Conservation (phyloP, 257 asterid genomes). For the Coffea canephora region DNA sequence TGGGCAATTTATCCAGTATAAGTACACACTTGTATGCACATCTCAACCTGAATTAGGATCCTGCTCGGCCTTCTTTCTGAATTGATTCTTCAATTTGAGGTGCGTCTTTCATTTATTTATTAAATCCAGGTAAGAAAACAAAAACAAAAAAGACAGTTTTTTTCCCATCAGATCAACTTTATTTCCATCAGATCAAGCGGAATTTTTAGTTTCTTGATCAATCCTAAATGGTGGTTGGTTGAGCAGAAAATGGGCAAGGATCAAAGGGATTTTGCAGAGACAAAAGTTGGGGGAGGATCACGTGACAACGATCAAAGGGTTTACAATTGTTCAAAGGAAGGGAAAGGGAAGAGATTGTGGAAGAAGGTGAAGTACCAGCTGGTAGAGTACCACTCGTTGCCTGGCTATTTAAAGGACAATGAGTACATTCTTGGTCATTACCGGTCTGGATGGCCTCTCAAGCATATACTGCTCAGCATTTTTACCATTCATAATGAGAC, state of each 20-base stretch:
- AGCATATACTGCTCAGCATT: slow-evolving; percentile 73
- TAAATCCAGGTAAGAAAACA: not conserved
- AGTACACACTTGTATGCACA: not conserved
- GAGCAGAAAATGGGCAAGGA: slow-evolving; percentile 51
- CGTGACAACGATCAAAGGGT: slow-evolving; percentile 27
- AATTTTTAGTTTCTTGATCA: not conserved
- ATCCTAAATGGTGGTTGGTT: slow-evolving; percentile 10
- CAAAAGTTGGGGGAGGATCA: slow-evolving; percentile 26
- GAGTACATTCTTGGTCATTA: slow-evolving; percentile 78
- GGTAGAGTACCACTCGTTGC: slow-evolving; percentile 92
- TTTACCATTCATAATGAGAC: slow-evolving; percentile 94
- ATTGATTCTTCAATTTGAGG: slow-evolving; percentile 1
- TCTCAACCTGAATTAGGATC: not conserved
- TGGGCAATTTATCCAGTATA: not conserved
- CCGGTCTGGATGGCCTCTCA: slow-evolving; percentile 90
- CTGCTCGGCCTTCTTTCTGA: not conserved
- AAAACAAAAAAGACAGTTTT: not conserved
- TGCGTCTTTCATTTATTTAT: not conserved
- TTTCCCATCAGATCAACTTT: too few species aligned
- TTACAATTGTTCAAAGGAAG: slow-evolving; percentile 30
- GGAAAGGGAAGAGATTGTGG: slow-evolving; percentile 78
- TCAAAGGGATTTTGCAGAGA: slow-evolving; percentile 26
- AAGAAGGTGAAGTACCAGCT: slow-evolving; percentile 88
- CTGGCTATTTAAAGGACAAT: slow-evolving; percentile 92
- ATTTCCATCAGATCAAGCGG: not conserved